phyloP scores from a whole-genome alignment of 1,284 basidiomycete genomes.

The Marasmius sp. region DNA sequence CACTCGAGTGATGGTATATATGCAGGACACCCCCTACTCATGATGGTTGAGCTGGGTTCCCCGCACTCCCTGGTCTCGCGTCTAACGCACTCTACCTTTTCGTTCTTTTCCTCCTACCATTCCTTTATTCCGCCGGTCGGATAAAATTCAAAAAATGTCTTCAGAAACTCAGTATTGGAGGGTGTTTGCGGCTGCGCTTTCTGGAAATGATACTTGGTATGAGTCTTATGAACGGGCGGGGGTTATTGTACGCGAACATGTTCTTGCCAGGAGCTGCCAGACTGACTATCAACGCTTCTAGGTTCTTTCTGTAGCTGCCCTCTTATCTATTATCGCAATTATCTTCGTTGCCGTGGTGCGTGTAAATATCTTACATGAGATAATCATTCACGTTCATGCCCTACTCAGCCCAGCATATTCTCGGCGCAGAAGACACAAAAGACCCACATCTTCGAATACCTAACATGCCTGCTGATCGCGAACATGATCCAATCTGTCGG shows the following conservation, averaged over 20 bases:
- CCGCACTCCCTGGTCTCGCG: not conserved
- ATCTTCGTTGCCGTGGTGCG: constrained; percentile 2
- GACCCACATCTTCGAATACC: constrained; percentile 12
- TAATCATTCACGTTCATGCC: not conserved
- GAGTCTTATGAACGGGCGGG: constrained; percentile 5
- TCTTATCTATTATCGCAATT: constrained; percentile 9
- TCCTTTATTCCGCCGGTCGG: not conserved
- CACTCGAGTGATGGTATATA: too few species aligned
- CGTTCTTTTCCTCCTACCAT: not conserved
- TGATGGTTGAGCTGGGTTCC: not conserved
- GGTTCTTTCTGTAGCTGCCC: constrained; percentile 8
- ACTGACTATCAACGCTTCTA: not conserved
- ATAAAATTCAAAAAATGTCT: not conserved
- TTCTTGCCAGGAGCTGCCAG: not conserved
- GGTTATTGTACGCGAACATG: constrained; percentile 6
- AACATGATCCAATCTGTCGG: constrained; percentile 43
- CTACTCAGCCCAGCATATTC: not conserved
- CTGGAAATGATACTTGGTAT: constrained; percentile 1
- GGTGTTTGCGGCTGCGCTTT: not conserved
- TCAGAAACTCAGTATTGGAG: not conserved
- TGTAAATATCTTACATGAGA: not conserved
- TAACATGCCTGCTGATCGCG: constrained; percentile 37
- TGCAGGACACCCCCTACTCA: too few species aligned
- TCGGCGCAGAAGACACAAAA: constrained; percentile 3
- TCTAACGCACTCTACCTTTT: not conserved